Evolutionary conservation across 176 grass and related monocot genomes (phyloP).

Genomic region (Calamus simplicifolius): DNA sequence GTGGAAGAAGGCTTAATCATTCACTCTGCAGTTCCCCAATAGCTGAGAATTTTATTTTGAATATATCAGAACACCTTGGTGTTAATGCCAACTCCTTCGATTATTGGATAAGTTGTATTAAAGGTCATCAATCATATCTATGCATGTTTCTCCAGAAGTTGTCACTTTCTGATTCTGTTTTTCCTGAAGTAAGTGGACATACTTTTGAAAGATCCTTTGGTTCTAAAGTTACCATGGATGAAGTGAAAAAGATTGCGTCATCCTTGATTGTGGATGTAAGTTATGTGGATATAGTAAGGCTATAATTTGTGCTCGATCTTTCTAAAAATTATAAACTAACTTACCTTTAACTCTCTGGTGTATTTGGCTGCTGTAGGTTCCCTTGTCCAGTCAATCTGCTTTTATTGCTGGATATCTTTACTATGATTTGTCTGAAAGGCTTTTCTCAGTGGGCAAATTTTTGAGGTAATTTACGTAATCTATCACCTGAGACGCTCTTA

Average conservation of each 20-base stretch:
- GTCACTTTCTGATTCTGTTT: constrained; percentile 28
- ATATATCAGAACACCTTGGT: constrained; percentile 35
- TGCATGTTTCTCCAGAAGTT: constrained; percentile 61
- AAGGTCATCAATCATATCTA: constrained; percentile 38
- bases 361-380: constrained; percentile 38
- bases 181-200: constrained; percentile 27
- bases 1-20: constrained; percentile 61
- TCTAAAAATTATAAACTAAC: too few species aligned
- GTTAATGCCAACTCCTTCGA: constrained; percentile 27
- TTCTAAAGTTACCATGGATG: constrained; percentile 32
- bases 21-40: constrained; percentile 57
- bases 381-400: constrained; percentile 28
- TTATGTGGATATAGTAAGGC: constrained; percentile 5
- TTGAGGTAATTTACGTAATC: constrained; percentile 37
- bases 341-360: constrained; percentile 20
- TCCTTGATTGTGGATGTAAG: constrained; percentile 67
- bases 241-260: constrained; percentile 40
- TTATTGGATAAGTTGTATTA: constrained; percentile 64
- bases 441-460: constrained; percentile 45
- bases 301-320: constrained; percentile 5
- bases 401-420: constrained; percentile 70
- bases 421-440: constrained; percentile 73
- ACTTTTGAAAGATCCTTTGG: constrained; percentile 23
- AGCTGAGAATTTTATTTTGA: constrained; percentile 44
- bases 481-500: too few species aligned